Conservation (phyloP, 1,284 basidiomycete genomes). For the Naganishia albida region DNA sequence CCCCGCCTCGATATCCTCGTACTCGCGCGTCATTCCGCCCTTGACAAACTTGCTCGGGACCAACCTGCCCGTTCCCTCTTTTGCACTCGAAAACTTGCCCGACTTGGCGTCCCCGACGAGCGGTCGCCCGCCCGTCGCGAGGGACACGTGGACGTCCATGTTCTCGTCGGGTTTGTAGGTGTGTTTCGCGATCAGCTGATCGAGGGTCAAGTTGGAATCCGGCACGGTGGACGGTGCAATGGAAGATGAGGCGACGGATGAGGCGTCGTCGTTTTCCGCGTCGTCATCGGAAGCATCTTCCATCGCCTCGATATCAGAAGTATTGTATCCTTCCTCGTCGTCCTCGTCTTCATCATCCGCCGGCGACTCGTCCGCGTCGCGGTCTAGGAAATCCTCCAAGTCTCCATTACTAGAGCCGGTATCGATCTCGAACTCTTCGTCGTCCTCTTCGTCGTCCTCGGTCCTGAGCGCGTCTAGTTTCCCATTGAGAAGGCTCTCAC, state of each 20-base stretch:
- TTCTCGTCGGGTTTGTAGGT: slow-evolving; percentile 36
- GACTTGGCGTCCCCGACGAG: slow-evolving; percentile 42
- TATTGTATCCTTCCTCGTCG: slow-evolving; percentile 53
- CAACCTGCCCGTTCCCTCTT: slow-evolving; percentile 48
- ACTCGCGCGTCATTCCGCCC: slow-evolving; percentile 83
- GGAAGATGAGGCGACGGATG: slow-evolving; percentile 57
- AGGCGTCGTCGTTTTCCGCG: slow-evolving; percentile 57
- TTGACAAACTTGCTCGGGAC: slow-evolving; percentile 61
- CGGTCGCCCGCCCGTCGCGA: slow-evolving; percentile 28
- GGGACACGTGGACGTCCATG: slow-evolving; percentile 46
- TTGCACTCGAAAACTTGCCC: slow-evolving; percentile 48
- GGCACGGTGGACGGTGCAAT: slow-evolving; percentile 7
- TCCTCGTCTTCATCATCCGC: slow-evolving; percentile 50
- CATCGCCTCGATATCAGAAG: slow-evolving; percentile 53
- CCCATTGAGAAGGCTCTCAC: slow-evolving; percentile 7
- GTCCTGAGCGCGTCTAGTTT: neutral
- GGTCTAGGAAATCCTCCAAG: slow-evolving; percentile 34
- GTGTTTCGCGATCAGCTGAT: slow-evolving; percentile 31
- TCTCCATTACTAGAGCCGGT: slow-evolving; percentile 33
- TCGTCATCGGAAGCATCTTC: slow-evolving; percentile 50
- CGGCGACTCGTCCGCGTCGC: slow-evolving; percentile 37
- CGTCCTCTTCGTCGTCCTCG: slow-evolving; percentile 38
- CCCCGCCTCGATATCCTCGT: slow-evolving; percentile 90
- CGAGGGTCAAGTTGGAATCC: slow-evolving; percentile 29
- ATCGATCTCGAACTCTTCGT: slow-evolving; percentile 46